Base-by-base conservation (phyloP, 73 alveolate genomes). In the Durusdinium trenchii region DNA sequence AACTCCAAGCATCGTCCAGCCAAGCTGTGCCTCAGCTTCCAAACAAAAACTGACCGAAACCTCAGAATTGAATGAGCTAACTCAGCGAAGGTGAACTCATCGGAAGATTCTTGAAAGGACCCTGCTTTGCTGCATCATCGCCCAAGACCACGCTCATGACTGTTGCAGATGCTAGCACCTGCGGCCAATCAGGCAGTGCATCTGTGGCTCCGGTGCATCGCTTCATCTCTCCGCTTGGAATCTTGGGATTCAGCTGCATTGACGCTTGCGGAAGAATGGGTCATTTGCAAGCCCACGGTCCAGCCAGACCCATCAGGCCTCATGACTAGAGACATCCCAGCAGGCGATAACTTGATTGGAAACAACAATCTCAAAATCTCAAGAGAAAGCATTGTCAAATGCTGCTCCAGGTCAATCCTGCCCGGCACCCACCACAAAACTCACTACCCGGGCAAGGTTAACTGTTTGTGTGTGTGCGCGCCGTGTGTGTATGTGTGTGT, bases 261-360 rank as follows among this genome's bases (percentile, higher is more conserved):
- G 45, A 91, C 78, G 28, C 78, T 36, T 10, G 98, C 98, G 2
- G 98, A 47, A 35, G 98, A 91, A 52, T 91, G 98, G 47, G 85
- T 78, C 98, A 91, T 67, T 76, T 91, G 98, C 32, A 91, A 89
- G 75, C 98, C 98, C 76, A 91, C 30, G 60, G 98, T 91, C 98
- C 98, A 91, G 20, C 98, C 98, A 30, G 98, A 91, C 38, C 98
- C 98, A 52, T 91, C 89, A 6, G 78, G 89, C 98, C 98, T 91
- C 23, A n/a, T n/a, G n/a, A n/a, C n/a, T n/a, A 9, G 23, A 35
- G n/a, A 75, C 85, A 1, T 23, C 85, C 42, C 12, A 23, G 85
- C n/a, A 32, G 73, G 18, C 30, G n/a, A 32, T 60, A 23, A 60
- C 73, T 60, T 57, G 69, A 12, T 23, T 57, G 69, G 69, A 57